These are phyloP conservation scores for Brachypodium distachyon DNA, from an alignment of 202 grass and related monocot species.

Conservation along the genomic window DNA sequence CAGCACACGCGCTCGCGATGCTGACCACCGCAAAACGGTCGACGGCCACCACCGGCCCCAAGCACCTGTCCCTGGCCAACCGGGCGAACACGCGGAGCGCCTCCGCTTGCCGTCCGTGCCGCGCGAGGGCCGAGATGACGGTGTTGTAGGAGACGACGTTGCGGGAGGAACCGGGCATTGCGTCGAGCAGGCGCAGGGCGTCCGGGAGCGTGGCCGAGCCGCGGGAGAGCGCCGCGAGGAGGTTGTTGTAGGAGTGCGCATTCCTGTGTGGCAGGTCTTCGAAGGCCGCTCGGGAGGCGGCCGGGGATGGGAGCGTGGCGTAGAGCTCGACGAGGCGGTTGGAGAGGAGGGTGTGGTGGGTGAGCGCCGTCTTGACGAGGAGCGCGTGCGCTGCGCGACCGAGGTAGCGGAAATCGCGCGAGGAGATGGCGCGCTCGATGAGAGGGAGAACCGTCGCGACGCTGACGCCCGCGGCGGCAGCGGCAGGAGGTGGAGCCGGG, in stretches of 20 bases:
- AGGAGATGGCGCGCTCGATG: constrained; percentile 35
- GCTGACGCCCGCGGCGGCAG: background rate
- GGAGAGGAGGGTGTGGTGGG: constrained; percentile 48
- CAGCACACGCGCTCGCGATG: constrained; percentile 27
- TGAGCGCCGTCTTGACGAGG: constrained; percentile 59
- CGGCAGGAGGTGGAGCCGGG: background rate
- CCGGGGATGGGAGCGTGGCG: background rate
- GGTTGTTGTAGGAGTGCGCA: constrained; percentile 51
- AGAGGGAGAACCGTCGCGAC: constrained; percentile 16
- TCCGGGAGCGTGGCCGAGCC: background rate
- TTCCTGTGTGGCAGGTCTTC: constrained; percentile 47
- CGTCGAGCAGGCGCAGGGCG: constrained; percentile 42
- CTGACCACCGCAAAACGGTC: constrained; percentile 54
- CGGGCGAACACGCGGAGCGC: constrained; percentile 26
- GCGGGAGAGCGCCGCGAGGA: constrained; percentile 23
- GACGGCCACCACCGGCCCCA: constrained; percentile 16
- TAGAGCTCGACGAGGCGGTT: constrained; percentile 61
- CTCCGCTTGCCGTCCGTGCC: constrained; percentile 3
- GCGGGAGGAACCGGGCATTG: constrained; percentile 16
- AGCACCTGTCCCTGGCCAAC: constrained; percentile 30
- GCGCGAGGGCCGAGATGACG: constrained; percentile 49
- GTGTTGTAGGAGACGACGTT: constrained; percentile 63
- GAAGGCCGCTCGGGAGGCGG: constrained; percentile 24
- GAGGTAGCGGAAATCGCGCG: constrained; percentile 20
- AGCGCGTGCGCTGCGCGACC: constrained; percentile 25